Conservation (phyloP, 2,329 filamentous ascomycete genomes). For the Microcera coccophila region DNA sequence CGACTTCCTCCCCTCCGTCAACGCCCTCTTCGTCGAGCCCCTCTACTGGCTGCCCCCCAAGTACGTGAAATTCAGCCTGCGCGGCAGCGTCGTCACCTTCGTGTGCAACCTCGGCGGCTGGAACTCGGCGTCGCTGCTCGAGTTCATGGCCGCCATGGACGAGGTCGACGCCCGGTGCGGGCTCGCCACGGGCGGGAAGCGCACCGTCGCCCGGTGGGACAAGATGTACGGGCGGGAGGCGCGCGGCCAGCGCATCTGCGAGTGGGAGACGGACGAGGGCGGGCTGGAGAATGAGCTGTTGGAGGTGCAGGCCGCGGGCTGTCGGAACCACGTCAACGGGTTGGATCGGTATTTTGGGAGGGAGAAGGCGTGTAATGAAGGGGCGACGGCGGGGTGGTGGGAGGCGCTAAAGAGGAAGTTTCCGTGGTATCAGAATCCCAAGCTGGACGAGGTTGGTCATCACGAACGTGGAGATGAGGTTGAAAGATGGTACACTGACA, state of each 20-base stretch:
- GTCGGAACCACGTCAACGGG: constrained; percentile 1
- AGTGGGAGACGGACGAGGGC: constrained; percentile 6
- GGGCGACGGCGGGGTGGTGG: neutral
- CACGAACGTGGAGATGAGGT: too few species aligned
- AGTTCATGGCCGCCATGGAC: neutral
- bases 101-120: neutral
- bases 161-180: neutral
- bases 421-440: neutral
- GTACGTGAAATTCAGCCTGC: neutral
- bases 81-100: neutral
- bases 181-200: neutral
- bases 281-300: constrained; percentile 5
- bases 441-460: too few species aligned
- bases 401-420: neutral
- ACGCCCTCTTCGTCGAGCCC: neutral
- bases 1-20: neutral
- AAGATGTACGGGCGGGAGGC: constrained; percentile 10
- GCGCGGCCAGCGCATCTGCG: constrained; percentile 7
- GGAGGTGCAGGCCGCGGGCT: constrained; percentile 1
- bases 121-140: neutral
- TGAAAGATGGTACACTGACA: too few species aligned
- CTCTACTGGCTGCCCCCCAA: neutral
- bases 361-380: constrained; percentile 1
- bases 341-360: neutral
- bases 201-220: neutral